Base-by-base conservation (phyloP, 805 yeast species). In the Brettanomyces naardenensis region DNA sequence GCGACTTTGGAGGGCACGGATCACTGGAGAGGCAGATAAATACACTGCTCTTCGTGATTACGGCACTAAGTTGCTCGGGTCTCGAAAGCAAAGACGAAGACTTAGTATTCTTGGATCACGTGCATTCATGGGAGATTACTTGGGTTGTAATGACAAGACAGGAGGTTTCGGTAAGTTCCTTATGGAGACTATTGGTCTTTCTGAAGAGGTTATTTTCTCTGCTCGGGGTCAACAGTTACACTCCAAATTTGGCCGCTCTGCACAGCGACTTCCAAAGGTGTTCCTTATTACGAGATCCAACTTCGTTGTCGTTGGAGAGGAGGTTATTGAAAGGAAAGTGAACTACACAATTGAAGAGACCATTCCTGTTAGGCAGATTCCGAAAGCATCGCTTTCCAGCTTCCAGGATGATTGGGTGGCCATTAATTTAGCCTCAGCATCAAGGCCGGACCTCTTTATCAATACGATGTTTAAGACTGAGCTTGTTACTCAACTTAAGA, bases 361-460 rank as follows among this genome's bases (percentile, higher is more conserved):
- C 2, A 68, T 87, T 33, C 73, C 85, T 6, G 65, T 86, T 2
- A 56, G 66, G 9, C 64, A 71, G 3, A 80, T 92, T 37, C 67
- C 64, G 19, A 73, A 73, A 41, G 72, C 86, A 13, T 78, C 79
- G 4, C 52, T 92, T 47, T 83, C 96, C 0, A 75, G 70, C 33
- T 66, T 77, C 39, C 92, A 89, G 47, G 98, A 92, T 61, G 92
- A 89, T 52, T 92, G 98, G 98, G 57, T 89, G 25, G 94, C 95
- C 1, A 53, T 83, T 32, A 72, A 74, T 26, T 58, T 77, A 40
- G 69, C 71, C 17, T 70, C 78, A 0, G 65, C 71, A 4, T 49
- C 71, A 1, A 71, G 68, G 37, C 87, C 96, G 1, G 98, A 92
- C 61, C 70, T 85, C 10, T 74, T 92, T 41, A 65, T 92, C 43